These are phyloP conservation scores for Ceratocystis diversiconidia DNA, from an alignment of 2,329 filamentous ascomycete species.

Conservation along the genomic window DNA sequence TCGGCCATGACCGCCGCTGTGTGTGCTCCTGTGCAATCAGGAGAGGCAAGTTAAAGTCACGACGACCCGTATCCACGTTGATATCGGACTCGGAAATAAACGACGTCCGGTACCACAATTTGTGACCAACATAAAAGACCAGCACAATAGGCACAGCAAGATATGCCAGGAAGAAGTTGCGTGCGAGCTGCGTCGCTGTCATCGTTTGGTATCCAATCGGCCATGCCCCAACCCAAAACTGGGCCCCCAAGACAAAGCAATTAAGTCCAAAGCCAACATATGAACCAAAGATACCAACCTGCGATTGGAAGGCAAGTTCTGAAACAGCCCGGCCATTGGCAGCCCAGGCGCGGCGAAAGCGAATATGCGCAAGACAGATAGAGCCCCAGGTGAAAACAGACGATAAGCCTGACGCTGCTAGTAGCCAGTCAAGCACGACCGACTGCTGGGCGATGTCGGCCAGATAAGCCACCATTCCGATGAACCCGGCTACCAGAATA, in stretches of 20 bases:
- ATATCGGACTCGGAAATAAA: conserved; percentile 58
- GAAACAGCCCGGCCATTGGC: conserved; percentile 52
- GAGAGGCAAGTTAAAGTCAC: conserved; percentile 69
- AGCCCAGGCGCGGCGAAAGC: conserved; percentile 73
- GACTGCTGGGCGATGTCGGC: conserved; percentile 42
- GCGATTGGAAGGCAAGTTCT: conserved; percentile 69
- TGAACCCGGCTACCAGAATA: conserved; percentile 49
- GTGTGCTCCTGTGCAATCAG: conserved; percentile 67
- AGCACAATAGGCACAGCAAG: conserved; percentile 55
- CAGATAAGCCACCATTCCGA: conserved; percentile 68
- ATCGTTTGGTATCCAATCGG: conserved; percentile 46
- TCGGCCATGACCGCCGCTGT: conserved; percentile 57
- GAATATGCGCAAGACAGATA: conserved; percentile 83
- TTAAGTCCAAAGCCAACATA: conserved; percentile 70
- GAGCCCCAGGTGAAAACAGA: conserved; percentile 68
- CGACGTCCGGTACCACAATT: conserved; percentile 55
- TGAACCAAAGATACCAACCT: conserved; percentile 65
- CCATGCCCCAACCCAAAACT: conserved; percentile 78
- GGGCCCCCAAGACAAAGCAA: conserved; percentile 57
- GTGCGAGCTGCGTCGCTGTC: conserved; percentile 33
- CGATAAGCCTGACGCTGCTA: conserved; percentile 55
- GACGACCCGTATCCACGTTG: conserved; percentile 72
- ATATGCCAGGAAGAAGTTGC: conserved; percentile 61
- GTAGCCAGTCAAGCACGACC: conserved; percentile 60
- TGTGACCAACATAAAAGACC: conserved; percentile 58